phyloP scores from a whole-genome alignment of 768 basidiomycete genomes.

The Leccinum sublutescens region DNA sequence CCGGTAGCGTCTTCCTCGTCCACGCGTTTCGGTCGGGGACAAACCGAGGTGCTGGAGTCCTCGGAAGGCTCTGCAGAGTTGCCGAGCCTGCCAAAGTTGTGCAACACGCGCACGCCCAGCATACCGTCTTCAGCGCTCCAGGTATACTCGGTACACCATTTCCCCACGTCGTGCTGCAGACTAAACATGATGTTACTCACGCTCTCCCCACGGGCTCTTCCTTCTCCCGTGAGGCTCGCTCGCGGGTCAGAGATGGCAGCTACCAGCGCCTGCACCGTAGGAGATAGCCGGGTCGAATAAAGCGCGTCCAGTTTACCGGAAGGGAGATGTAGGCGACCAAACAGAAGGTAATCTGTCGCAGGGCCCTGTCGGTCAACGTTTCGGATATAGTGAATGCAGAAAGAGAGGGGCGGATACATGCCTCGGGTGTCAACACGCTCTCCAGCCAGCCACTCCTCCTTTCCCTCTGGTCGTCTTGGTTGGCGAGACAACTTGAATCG shows the following conservation, averaged over 20 bases:
- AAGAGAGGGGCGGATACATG: constrained; percentile 33
- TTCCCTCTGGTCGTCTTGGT: constrained; percentile 74
- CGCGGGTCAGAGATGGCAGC: constrained; percentile 84
- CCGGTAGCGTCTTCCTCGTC: constrained; percentile 95
- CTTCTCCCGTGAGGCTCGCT: constrained; percentile 43
- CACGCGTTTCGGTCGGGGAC: constrained; percentile 63
- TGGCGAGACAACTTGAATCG: constrained; percentile 82
- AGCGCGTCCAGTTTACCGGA: constrained; percentile 86
- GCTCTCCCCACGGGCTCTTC: constrained; percentile 42
- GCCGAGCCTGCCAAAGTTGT: constrained; percentile 84
- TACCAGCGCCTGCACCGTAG: constrained; percentile 78
- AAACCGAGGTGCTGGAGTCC: constrained; percentile 22
- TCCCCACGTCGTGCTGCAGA: constrained; percentile 88
- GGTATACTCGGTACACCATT: constrained; percentile 91
- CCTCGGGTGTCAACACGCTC: constrained; percentile 75
- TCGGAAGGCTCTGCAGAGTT: constrained; percentile 37
- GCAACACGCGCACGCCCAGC: constrained; percentile 84
- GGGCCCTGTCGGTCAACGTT: constrained; percentile 21
- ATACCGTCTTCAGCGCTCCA: constrained; percentile 94
- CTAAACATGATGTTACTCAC: constrained; percentile 76
- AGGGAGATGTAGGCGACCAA: constrained; percentile 89
- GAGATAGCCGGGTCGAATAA: constrained; percentile 76
- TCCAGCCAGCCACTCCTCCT: constrained; percentile 81
- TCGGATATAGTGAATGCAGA: constrained; percentile 7
- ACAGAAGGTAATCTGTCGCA: constrained; percentile 81